A percentile compares a stretch with the other conserved stretches of the same genome.
These are phyloP conservation scores for Russula sp. DNA, from an alignment of 768 basidiomycete genomes.

Conservation along the genomic window DNA sequence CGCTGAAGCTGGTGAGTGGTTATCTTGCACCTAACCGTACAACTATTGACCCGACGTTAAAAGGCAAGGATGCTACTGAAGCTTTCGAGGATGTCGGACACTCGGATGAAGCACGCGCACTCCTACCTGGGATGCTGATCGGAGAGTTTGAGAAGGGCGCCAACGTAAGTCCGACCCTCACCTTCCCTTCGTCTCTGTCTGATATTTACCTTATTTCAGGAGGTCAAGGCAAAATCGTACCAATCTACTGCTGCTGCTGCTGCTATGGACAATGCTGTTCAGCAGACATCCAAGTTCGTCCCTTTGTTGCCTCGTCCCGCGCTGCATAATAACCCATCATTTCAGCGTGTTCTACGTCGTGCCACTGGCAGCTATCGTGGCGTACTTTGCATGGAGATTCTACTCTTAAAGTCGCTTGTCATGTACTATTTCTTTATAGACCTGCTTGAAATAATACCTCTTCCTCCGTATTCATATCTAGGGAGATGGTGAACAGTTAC, in stretches of 20 bases:
- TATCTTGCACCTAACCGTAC: slow-evolving; percentile 5
- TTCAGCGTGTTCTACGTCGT: slow-evolving; percentile 42
- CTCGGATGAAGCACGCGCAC: slow-evolving; percentile 95
- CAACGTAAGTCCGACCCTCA: slow-evolving; percentile 33
- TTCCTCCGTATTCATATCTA: neutral
- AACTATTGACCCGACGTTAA: slow-evolving; percentile 14
- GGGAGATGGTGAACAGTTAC: slow-evolving; percentile 3
- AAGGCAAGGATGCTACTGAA: slow-evolving; percentile 94
- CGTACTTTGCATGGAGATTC: slow-evolving; percentile 48
- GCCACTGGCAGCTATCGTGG: slow-evolving; percentile 44
- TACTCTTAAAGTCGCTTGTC: slow-evolving; percentile 29
- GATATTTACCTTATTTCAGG: slow-evolving; percentile 11
- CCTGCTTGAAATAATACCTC: slow-evolving; percentile 1
- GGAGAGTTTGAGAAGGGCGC: slow-evolving; percentile 62
- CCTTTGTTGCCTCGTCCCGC: neutral
- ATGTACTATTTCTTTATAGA: slow-evolving; percentile 11
- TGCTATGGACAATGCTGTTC: slow-evolving; percentile 27
- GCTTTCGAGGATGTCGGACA: slow-evolving; percentile 99
- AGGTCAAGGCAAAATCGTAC: slow-evolving; percentile 18
- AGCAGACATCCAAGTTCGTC: slow-evolving; percentile 31
- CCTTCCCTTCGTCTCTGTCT: neutral
- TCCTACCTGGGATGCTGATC: slow-evolving; percentile 89
- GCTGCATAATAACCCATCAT: neutral
- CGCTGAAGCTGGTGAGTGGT: slow-evolving; percentile 75
- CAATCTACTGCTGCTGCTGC: slow-evolving; percentile 18